Evolutionary conservation across 371 early-diverging fungal genomes (phyloP).

Genomic region (Mortierella sp.): DNA sequence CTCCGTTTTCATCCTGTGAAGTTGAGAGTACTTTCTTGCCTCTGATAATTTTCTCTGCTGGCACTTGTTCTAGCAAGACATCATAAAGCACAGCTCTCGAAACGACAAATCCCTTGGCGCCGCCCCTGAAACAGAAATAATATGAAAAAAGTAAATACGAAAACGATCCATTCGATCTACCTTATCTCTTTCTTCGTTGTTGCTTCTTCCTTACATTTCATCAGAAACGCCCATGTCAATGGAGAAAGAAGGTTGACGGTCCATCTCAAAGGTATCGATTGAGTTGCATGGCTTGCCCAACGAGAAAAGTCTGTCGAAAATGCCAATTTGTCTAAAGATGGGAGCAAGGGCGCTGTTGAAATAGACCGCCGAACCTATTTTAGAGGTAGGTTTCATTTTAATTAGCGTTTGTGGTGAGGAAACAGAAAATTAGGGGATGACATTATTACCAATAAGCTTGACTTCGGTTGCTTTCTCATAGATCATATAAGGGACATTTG

Average conservation of each 20-base stretch:
- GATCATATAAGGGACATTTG: conserved; percentile 16
- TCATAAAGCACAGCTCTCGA: background rate
- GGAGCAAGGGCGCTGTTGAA: background rate
- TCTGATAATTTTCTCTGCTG: background rate
- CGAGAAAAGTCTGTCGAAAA: background rate
- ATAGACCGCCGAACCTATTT: conserved; percentile 3
- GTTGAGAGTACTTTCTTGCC: conserved; percentile 5
- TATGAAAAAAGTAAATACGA: background rate
- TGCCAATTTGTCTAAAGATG: background rate
- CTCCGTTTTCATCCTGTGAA: background rate
- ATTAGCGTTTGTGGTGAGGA: too few relatives aligned
- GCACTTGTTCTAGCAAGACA: background rate
- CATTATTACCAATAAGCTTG: conserved; percentile 18
- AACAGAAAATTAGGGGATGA: background rate
- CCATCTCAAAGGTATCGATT: background rate
- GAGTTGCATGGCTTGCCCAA: background rate
- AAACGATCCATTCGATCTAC: background rate
- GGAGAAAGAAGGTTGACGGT: background rate
- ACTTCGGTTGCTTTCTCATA: conserved; percentile 20
- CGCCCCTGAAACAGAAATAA: background rate
- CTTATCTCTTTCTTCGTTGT: too few relatives aligned
- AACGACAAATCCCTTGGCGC: background rate
- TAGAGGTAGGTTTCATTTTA: too few relatives aligned
- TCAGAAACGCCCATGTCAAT: background rate
- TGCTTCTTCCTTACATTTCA: background rate